Evolutionary conservation across 805 yeast species (phyloP).

Genomic region (Candida nanaspora): DNA sequence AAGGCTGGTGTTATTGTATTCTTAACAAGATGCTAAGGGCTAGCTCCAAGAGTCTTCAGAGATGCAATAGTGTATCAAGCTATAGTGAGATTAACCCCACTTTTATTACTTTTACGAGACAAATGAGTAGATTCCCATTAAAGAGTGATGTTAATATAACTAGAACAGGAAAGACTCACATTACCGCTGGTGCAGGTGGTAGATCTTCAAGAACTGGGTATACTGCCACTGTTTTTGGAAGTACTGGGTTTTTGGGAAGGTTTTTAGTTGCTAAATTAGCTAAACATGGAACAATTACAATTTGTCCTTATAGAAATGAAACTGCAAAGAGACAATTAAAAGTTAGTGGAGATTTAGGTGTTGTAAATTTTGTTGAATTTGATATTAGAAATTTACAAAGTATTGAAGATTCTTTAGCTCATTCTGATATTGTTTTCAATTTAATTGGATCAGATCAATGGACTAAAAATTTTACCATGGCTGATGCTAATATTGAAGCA

Average conservation of each 20-base stretch:
- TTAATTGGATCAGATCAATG: constrained; percentile 68
- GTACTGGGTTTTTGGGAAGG: constrained; percentile 72
- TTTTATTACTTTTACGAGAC: constrained; percentile 6
- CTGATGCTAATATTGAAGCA: constrained; percentile 76
- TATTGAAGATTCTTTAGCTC: constrained; percentile 68
- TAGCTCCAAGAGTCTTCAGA: too few species aligned
- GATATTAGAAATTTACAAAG: constrained; percentile 73
- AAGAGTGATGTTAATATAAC: constrained; percentile 65
- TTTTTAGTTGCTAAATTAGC: constrained; percentile 67
- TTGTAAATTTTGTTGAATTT: constrained; percentile 74
- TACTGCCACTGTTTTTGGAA: constrained; percentile 86
- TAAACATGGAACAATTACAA: constrained; percentile 70
- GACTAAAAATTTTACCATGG: constrained; percentile 77
- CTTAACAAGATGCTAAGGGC: too few species aligned
- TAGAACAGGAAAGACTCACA: constrained; percentile 63
- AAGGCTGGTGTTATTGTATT: too few species aligned
- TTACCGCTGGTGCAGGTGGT: constrained; percentile 73
- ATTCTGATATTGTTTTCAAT: constrained; percentile 78
- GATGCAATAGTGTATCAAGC: too few species aligned
- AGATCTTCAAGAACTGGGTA: constrained; percentile 81
- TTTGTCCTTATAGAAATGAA: constrained; percentile 79
- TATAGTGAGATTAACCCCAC: not conserved
- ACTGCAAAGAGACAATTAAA: constrained; percentile 70
- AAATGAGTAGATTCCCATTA: constrained; percentile 26
- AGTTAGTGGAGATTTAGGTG: constrained; percentile 83